phyloP scores from a whole-genome alignment of 768 basidiomycete species.

The Lentinula edodes region DNA sequence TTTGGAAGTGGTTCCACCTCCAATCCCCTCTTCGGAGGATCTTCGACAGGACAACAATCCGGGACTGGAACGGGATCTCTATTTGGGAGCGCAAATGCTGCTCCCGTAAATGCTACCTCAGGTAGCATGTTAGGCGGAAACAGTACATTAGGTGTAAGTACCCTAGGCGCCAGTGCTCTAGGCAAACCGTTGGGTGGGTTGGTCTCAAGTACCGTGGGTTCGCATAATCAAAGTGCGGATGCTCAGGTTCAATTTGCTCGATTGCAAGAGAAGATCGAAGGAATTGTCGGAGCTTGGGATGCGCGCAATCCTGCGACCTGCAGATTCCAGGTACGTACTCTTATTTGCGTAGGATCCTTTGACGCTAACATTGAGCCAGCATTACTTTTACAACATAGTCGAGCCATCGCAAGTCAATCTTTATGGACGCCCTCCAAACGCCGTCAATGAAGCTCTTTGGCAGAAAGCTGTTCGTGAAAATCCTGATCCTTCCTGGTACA shows the following conservation, averaged over 20 bases:
- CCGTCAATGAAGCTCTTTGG: conserved; percentile 69
- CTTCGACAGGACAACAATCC: conserved; percentile 6
- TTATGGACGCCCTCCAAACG: conserved; percentile 70
- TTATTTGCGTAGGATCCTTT: neutral
- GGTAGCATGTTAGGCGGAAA: conserved; percentile 17
- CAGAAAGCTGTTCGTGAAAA: conserved; percentile 76
- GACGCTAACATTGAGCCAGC: conserved; percentile 30
- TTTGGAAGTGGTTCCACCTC: conserved; percentile 29
- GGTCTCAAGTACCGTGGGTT: conserved; percentile 25
- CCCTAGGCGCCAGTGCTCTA: conserved; percentile 22
- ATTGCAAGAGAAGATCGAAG: conserved; percentile 56
- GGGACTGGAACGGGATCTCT: conserved; percentile 1
- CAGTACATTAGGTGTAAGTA: conserved; percentile 20
- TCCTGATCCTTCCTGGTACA: conserved; percentile 74
- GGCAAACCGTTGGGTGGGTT: conserved; percentile 19
- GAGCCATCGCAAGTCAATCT: conserved; percentile 58
- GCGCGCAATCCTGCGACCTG: conserved; percentile 49
- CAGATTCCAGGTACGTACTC: conserved; percentile 65
- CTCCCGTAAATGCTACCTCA: conserved; percentile 21
- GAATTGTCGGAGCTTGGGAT: conserved; percentile 63
- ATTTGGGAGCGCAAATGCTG: conserved; percentile 29
- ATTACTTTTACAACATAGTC: conserved; percentile 82
- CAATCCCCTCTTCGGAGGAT: conserved; percentile 7
- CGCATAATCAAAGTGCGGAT: conserved; percentile 48
- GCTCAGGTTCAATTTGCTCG: conserved; percentile 52